A percentile compares a stretch with the other conserved stretches of the same genome.
Evolutionary conservation across 2,329 filamentous ascomycete genomes (phyloP).

Genomic region (Thermochaetoides dissita): DNA sequence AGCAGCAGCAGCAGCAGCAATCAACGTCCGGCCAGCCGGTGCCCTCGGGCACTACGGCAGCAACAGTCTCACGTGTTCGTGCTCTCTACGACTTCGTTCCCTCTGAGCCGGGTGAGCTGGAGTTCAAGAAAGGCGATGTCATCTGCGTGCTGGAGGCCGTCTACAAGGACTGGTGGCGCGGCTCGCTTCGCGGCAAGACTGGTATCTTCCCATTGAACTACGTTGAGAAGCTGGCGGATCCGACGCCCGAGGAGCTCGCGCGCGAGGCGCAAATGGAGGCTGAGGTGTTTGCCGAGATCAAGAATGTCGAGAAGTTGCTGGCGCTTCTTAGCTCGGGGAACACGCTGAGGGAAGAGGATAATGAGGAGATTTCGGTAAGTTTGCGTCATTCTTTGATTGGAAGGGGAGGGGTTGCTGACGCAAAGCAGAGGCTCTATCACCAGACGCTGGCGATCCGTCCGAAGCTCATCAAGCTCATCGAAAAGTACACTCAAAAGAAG

Average conservation of each 20-base stretch:
- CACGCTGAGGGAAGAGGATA: slow-evolving; percentile 72
- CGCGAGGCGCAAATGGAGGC: slow-evolving; percentile 91
- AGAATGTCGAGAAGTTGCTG: slow-evolving; percentile 56
- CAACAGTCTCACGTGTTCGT: slow-evolving; percentile 86
- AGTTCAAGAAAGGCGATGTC: slow-evolving; percentile 92
- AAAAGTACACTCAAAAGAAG: slow-evolving; percentile 99
- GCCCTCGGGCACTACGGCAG: slow-evolving; percentile 78
- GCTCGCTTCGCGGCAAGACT: slow-evolving; percentile 82
- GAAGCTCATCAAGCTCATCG: slow-evolving; percentile 94
- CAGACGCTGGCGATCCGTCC: slow-evolving; percentile 87
- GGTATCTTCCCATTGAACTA: slow-evolving; percentile 98
- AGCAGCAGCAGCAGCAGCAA: no score
- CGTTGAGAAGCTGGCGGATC: slow-evolving; percentile 91
- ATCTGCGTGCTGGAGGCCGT: slow-evolving; percentile 96
- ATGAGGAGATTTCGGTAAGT: slow-evolving; percentile 82
- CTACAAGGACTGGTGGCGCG: slow-evolving; percentile 99
- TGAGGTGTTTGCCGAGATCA: slow-evolving; percentile 51
- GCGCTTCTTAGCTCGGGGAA: slow-evolving; percentile 82
- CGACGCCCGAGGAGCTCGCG: slow-evolving; percentile 85
- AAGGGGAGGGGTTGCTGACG: neutral
- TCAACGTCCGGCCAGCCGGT: slow-evolving; percentile 40
- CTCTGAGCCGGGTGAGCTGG: slow-evolving; percentile 83
- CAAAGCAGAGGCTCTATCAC: slow-evolving; percentile 60
- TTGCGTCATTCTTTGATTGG: neutral
- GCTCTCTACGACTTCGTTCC: slow-evolving; percentile 91